A percentile compares a stretch with the other conserved stretches of the same genome.
Conservation (phyloP, 768 basidiomycete species). For the Suillus paluster region DNA sequence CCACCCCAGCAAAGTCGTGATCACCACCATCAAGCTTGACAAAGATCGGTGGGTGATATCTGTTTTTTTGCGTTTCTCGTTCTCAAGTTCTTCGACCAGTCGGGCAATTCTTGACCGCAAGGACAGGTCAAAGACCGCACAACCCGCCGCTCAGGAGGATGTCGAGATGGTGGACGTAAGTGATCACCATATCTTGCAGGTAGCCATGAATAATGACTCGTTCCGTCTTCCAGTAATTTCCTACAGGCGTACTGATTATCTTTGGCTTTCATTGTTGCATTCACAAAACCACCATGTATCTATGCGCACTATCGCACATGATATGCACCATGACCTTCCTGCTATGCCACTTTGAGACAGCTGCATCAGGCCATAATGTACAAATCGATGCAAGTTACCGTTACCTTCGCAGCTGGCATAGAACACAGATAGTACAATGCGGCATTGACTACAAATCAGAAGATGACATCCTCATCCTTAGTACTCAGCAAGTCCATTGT, state of each 20-base stretch:
- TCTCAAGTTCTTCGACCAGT: slow-evolving; percentile 41
- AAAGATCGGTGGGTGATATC: slow-evolving; percentile 69
- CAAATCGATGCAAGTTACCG: not conserved
- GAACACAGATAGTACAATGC: slow-evolving; percentile 6
- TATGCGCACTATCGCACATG: slow-evolving; percentile 56
- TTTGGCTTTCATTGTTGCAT: slow-evolving; percentile 20
- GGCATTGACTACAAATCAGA: slow-evolving; percentile 49
- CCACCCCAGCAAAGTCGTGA: slow-evolving; percentile 96
- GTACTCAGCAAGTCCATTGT: slow-evolving; percentile 73
- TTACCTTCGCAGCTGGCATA: not conserved
- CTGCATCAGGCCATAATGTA: not conserved
- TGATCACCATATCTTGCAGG: slow-evolving; percentile 25
- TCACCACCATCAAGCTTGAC: slow-evolving; percentile 90
- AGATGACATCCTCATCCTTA: slow-evolving; percentile 94
- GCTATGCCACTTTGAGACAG: slow-evolving; percentile 2
- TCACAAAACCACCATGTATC: slow-evolving; percentile 69
- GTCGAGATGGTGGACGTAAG: slow-evolving; percentile 84
- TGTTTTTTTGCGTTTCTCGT: not conserved
- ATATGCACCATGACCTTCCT: slow-evolving; percentile 55
- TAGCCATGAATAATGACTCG: slow-evolving; percentile 15
- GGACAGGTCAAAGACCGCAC: slow-evolving; percentile 68
- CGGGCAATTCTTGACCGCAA: slow-evolving; percentile 89
- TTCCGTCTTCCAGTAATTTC: slow-evolving; percentile 39
- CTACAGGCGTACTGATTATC: slow-evolving; percentile 20
- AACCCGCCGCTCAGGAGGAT: slow-evolving; percentile 53